Evolutionary conservation across 2,329 filamentous ascomycete species (phyloP).

Genomic region (Phoma sp.): DNA sequence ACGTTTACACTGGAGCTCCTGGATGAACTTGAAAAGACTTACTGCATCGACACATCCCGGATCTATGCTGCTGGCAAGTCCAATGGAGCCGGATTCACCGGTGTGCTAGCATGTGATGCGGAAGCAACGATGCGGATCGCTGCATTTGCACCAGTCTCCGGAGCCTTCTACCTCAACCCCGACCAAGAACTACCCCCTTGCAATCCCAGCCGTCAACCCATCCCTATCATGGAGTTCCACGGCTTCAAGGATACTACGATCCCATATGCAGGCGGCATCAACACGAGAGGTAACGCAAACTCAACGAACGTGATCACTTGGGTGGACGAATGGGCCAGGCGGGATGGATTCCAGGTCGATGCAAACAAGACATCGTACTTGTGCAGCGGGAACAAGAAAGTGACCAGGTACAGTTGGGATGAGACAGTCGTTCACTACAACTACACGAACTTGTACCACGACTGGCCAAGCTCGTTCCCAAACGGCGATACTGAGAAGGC

Average conservation of each 20-base stretch:
- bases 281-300: slow-evolving; percentile 30
- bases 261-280: slow-evolving; percentile 48
- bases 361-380: slow-evolving; percentile 37
- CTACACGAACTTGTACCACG: slow-evolving; percentile 49
- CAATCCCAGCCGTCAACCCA: slow-evolving; percentile 34
- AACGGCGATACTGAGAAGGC: slow-evolving; percentile 36
- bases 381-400: slow-evolving; percentile 41
- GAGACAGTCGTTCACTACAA: slow-evolving; percentile 51
- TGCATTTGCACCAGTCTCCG: slow-evolving; percentile 59
- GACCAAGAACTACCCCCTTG: slow-evolving; percentile 34
- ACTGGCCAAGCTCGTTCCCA: slow-evolving; percentile 49
- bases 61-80: slow-evolving; percentile 61
- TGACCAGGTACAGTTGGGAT: slow-evolving; percentile 34
- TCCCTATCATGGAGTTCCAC: slow-evolving; percentile 56
- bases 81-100: slow-evolving; percentile 63
- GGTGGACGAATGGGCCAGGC: slow-evolving; percentile 49
- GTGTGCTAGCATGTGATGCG: slow-evolving; percentile 57
- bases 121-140: slow-evolving; percentile 54
- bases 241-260: slow-evolving; percentile 53
- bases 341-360: slow-evolving; percentile 40
- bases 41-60: slow-evolving; percentile 56
- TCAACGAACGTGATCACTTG: slow-evolving; percentile 34
- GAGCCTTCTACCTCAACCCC: slow-evolving; percentile 53
- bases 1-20: slow-evolving; percentile 56
- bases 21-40: slow-evolving; percentile 47